Conservation (phyloP, 1,139 yeast genomes). For the Debaryomycetaceae sp. region DNA sequence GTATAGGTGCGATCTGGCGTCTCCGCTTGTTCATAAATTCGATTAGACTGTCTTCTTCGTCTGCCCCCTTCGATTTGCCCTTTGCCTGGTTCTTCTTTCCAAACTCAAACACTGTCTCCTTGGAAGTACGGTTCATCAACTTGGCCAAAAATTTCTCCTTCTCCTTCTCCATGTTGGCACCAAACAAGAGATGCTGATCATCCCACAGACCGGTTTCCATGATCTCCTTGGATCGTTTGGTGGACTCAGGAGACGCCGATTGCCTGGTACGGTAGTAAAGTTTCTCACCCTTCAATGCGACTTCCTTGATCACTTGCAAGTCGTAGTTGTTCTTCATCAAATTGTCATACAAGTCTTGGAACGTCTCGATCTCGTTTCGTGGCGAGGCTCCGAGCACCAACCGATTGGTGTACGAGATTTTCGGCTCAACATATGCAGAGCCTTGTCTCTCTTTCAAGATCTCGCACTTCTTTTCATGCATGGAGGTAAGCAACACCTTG, state of each 20-base stretch:
- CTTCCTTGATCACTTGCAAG: constrained; percentile 57
- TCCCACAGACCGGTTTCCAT: constrained; percentile 79
- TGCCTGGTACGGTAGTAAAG: constrained; percentile 81
- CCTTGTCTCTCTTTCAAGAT: constrained; percentile 44
- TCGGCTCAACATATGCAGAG: constrained; percentile 43
- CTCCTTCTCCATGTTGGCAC: constrained; percentile 67
- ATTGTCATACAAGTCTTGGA: constrained; percentile 68
- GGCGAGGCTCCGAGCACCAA: constrained; percentile 84
- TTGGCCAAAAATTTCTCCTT: constrained; percentile 70
- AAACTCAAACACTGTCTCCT: constrained; percentile 94
- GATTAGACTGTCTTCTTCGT: constrained; percentile 57
- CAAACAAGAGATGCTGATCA: constrained; percentile 75
- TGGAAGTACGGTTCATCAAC: constrained; percentile 60
- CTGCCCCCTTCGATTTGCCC: constrained; percentile 18
- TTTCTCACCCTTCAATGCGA: constrained; percentile 83
- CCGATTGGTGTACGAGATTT: constrained; percentile 67
- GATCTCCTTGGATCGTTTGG: constrained; percentile 80
- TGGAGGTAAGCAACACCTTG: constrained; percentile 65
- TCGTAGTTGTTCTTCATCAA: constrained; percentile 67
- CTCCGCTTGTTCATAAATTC: constrained; percentile 85
- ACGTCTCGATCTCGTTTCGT: constrained; percentile 61
- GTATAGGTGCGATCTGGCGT: constrained; percentile 83
- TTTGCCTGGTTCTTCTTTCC: constrained; percentile 31
- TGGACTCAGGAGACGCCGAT: constrained; percentile 80
- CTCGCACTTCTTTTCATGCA: constrained; percentile 61